Base-by-base conservation (phyloP, 495 filamentous ascomycete species). In the Penicillium verhagenii region DNA sequence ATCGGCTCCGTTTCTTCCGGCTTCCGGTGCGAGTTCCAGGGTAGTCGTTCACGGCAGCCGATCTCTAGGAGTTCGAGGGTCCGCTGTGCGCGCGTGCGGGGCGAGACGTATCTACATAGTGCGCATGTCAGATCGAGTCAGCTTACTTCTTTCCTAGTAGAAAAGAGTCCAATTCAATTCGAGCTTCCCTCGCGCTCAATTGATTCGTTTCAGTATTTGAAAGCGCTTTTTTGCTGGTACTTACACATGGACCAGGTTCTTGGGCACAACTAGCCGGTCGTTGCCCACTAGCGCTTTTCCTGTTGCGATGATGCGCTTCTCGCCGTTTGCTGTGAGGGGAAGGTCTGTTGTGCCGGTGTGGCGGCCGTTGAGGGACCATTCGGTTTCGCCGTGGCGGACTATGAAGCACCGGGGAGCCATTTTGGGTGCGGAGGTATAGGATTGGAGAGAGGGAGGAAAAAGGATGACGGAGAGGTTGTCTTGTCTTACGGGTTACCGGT, bases 341-440 rank as follows among this genome's bases (percentile, higher is more conserved):
- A 98, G 85, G 58, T 98, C 94, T 23, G 88, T 90, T 23, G 74
- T 81, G 44, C 93, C 90, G 0, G 94, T 98, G 75, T 98, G 93
- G 20, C 87, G 85, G 53, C 92, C 94, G 63, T 90, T 91, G 35
- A 97, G 82, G 1, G 92, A 96, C 94, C 94, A 98, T 79, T 95
- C 91, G 3, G 94, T 98, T 73, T 98, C 94, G 72, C 87, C 87
- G 67, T 98, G 94, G 59, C 94, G 89, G 74, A 94, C 78, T 54
- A 98, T 88, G 80, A 97, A 97, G 69, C 92, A 87, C 46, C 92
- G 82, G 5, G 94, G 92, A 9, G 87, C 83, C 81, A 85, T 85
- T 62, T 9, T 29, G 2, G 58, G 23, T 37, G 16, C 38, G 9
- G 6, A 2, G 29, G 48, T 26, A 26, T 11, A 46, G 26, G 20